A percentile compares a stretch with the other conserved stretches of the same genome.
Conservation (phyloP, 2,329 filamentous ascomycete species). For the Albifimbria verrucaria region DNA sequence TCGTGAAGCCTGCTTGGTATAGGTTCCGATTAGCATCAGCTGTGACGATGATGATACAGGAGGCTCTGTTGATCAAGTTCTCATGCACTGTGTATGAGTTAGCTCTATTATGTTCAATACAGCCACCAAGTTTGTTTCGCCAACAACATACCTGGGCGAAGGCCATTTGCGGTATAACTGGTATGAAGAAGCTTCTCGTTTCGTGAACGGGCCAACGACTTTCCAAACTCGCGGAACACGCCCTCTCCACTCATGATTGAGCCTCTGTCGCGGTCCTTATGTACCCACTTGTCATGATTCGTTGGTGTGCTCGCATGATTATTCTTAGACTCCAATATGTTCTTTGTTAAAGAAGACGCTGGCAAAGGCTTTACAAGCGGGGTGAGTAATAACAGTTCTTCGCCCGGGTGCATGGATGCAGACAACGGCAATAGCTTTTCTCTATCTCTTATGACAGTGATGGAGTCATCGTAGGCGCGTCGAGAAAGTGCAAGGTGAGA, state of each 20-base stretch:
- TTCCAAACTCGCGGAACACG: conserved; percentile 85
- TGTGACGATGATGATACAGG: conserved; percentile 84
- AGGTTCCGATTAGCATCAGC: conserved; percentile 92
- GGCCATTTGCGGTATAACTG: conserved; percentile 90
- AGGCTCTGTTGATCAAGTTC: conserved; percentile 83
- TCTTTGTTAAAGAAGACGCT: conserved; percentile 78
- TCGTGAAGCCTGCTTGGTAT: conserved; percentile 92
- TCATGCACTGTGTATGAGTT: conserved; percentile 63
- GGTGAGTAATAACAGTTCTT: conserved; percentile 85
- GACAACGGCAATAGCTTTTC: conserved; percentile 80
- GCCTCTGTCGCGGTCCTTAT: conserved; percentile 53
- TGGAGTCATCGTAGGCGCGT: conserved; percentile 85
- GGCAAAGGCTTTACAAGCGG: conserved; percentile 90
- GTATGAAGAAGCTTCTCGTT: conserved; percentile 88
- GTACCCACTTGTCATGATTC: conserved; percentile 54
- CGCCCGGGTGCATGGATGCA: conserved; percentile 74
- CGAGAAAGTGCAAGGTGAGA: conserved; percentile 78
- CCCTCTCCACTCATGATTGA: conserved; percentile 86
- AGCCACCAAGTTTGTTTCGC: no score
- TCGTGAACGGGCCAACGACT: conserved; percentile 79
- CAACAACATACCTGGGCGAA: conserved; percentile 68
- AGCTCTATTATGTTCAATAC: conserved; percentile 3
- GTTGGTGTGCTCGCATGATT: conserved; percentile 29
- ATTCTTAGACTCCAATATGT: conserved; percentile 54
- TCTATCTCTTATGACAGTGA: conserved; percentile 88